Percentiles rank a stretch among this genome's conserved stretches.
phyloP scores from a whole-genome alignment of 176 grass and related monocot species.

The Oryza glaberrima region DNA sequence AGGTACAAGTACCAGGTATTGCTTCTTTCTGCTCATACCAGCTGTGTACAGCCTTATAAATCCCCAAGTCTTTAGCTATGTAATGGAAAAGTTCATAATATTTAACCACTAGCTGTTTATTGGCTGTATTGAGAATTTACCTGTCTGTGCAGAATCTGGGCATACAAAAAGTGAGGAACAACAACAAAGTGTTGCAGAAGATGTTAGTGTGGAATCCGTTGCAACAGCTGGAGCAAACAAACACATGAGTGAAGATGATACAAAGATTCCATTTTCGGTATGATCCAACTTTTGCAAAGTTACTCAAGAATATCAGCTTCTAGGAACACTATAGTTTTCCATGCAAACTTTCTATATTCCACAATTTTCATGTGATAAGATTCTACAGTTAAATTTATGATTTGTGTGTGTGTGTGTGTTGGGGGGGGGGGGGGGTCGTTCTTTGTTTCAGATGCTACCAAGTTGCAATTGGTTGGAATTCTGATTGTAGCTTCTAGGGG shows the following conservation, averaged over 20 bases:
- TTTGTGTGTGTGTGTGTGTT: not conserved
- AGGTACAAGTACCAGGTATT: slow-evolving; percentile 71
- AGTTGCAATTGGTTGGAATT: not conserved
- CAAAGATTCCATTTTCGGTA: slow-evolving; percentile 67
- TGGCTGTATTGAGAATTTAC: slow-evolving; percentile 36
- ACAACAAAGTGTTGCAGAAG: slow-evolving; percentile 62
- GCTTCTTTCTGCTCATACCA: slow-evolving; percentile 42
- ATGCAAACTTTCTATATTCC: not conserved
- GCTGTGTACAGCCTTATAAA: slow-evolving; percentile 20
- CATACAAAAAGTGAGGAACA: slow-evolving; percentile 75
- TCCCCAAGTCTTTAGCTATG: slow-evolving; percentile 38
- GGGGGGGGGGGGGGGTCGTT: not conserved
- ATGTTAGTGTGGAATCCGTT: slow-evolving; percentile 56
- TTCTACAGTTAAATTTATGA: not conserved
- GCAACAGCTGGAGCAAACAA: slow-evolving; percentile 62
- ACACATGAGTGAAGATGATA: slow-evolving; percentile 73
- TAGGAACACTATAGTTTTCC: not conserved
- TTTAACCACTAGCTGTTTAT: slow-evolving; percentile 20
- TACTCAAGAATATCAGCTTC: not conserved
- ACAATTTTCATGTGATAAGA: not conserved
- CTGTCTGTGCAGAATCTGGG: slow-evolving; percentile 54
- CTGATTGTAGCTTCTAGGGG: not conserved
- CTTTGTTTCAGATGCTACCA: not conserved
- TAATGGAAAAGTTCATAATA: slow-evolving; percentile 17
- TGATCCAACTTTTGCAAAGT: slow-evolving; percentile 9